Evolutionary conservation across 2,329 filamentous ascomycete genomes (phyloP), one percentile per base, ranked within the genome.

Genomic region (Aspergillus glaucus): DNA sequence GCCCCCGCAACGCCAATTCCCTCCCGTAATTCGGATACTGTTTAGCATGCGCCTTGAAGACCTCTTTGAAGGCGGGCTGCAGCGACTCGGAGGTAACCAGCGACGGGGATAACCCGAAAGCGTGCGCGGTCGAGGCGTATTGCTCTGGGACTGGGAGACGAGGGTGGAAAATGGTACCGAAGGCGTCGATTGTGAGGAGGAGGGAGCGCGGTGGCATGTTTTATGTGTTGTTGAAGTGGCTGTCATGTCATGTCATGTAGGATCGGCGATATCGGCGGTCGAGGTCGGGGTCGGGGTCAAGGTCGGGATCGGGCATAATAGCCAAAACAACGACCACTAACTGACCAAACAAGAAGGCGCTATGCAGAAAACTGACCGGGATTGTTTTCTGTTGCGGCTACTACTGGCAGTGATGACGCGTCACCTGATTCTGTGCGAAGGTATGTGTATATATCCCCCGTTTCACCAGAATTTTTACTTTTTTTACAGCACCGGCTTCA

Each of bases 181-280:
- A 72, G 30, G 72, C 72, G 56, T 75, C 73, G 37, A 75, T 57
- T 30, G 72, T 74, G 17, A 75, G 60, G 30, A 75, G 65, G 22
- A 75, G 66, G 9, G 54, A 60, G 3, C 61, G 60, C 9, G 46
- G 44, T 21, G 44, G 14, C 15, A 26, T 43, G 15, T 17, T 48
- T 12, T 17, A 19, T 37, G 3, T 37, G 34, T 19, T 8, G 8
- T 17, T 37, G 34, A 17, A 15, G 24, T 15, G 12, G 34, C 26
- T 30, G 26, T 30, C 26, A 12, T 30, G 15, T 15, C 15, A 36
- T 6, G 34, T 7, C 42, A 7, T 44, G 9, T 34, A 24, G 17
- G 17, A 32, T 12, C 43, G 32, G 19, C 24, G 24, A 37, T 45
- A 37, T 43, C 22, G 24, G 26, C 46, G 15, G 36, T 15, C 28